Conservation (phyloP, 2,329 filamentous ascomycete genomes). For the Colletotrichum siamense region DNA sequence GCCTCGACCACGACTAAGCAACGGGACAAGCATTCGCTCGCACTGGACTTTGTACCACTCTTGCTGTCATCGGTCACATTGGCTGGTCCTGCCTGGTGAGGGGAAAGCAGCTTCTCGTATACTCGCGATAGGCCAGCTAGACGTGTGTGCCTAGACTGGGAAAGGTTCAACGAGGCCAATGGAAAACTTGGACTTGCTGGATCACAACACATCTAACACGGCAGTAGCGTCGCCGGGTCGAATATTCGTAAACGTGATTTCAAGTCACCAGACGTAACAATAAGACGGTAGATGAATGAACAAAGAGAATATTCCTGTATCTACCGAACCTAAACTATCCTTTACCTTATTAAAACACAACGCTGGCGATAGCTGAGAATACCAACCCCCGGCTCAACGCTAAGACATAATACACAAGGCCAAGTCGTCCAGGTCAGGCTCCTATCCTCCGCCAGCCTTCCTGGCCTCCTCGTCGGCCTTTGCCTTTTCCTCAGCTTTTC, state of each 20-base stretch:
- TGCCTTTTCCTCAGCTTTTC: not conserved
- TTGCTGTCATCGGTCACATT: not conserved
- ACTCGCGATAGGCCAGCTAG: not conserved
- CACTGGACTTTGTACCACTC: not conserved
- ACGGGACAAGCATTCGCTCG: not conserved
- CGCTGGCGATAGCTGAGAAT: not conserved
- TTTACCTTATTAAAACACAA: not conserved
- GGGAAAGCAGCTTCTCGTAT: not conserved
- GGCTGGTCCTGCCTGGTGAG: not conserved
- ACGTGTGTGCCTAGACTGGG: not conserved
- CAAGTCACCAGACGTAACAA: not conserved
- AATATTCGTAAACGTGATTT: accelerated
- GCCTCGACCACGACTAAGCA: not conserved
- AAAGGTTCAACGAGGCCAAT: accelerated
- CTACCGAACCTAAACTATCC: not conserved
- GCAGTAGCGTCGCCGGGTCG: not conserved
- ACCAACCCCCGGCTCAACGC: not conserved
- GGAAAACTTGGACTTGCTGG: not conserved
- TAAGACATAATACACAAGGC: not conserved
- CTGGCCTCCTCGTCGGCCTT: constrained; percentile 3
- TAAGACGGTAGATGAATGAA: not conserved
- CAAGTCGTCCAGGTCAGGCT: not conserved
- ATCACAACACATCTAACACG: not conserved
- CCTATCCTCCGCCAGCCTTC: constrained; percentile 15
- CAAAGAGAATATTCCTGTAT: not conserved